These are phyloP conservation scores for Taphrina wiesneri DNA, from an alignment of 1,139 yeast genomes.

Conservation along the genomic window DNA sequence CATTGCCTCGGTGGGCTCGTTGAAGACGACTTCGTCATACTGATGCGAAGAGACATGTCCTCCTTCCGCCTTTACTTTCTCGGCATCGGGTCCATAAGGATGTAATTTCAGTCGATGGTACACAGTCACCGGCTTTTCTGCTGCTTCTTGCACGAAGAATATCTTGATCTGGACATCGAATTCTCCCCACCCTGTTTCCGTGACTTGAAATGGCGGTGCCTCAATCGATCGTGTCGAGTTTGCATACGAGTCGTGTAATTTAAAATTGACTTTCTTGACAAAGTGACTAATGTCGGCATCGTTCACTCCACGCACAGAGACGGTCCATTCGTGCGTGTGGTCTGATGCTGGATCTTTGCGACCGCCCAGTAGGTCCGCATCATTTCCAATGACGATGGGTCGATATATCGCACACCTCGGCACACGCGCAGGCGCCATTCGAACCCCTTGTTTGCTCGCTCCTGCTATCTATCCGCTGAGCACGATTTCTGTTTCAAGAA, in stretches of 20 bases:
- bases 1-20: conserved; percentile 90
- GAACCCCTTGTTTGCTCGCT: neutral
- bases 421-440: conserved; percentile 33
- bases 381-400: conserved; percentile 35
- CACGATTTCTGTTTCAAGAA: neutral
- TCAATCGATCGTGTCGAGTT: conserved; percentile 82
- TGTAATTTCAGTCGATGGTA: conserved; percentile 90
- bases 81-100: conserved; percentile 64
- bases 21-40: conserved; percentile 90
- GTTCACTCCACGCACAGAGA: conserved; percentile 80
- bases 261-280: conserved; percentile 88
- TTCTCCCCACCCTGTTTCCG: conserved; percentile 99
- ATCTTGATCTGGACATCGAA: conserved; percentile 88
- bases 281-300: conserved; percentile 80
- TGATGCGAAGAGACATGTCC: conserved; percentile 62
- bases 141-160: conserved; percentile 79
- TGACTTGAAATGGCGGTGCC: conserved; percentile 87
- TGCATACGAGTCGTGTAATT: conserved; percentile 89
- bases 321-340: conserved; percentile 96
- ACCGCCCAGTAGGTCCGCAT: conserved; percentile 32
- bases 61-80: conserved; percentile 40
- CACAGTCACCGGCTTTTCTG: conserved; percentile 81
- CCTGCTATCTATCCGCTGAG: neutral
- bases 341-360: conserved; percentile 54
- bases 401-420: conserved; percentile 31